These are phyloP conservation scores for Aschersonia sp. DNA, from an alignment of 2,329 filamentous ascomycete genomes.

Conservation along the genomic window DNA sequence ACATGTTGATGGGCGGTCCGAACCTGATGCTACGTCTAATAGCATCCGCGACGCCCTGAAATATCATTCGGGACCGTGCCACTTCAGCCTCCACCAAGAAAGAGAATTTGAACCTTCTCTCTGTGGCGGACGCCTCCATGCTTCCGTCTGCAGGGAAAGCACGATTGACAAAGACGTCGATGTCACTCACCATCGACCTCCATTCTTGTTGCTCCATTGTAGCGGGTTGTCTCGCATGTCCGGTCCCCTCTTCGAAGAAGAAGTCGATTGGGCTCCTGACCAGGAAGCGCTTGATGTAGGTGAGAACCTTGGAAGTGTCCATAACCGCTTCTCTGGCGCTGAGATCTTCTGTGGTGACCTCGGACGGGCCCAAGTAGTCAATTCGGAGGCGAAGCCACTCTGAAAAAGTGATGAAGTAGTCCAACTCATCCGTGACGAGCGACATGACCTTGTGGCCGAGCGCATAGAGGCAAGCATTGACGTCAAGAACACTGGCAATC, in stretches of 20 bases:
- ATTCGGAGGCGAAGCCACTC: slow-evolving; percentile 75
- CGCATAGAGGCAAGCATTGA: slow-evolving; percentile 60
- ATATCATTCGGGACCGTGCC: slow-evolving; percentile 43
- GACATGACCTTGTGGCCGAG: slow-evolving; percentile 60
- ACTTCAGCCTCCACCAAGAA: slow-evolving; percentile 9
- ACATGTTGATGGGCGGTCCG: slow-evolving; percentile 36
- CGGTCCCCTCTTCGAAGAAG: slow-evolving; percentile 38
- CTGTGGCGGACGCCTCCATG: slow-evolving; percentile 9
- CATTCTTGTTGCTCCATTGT: no score
- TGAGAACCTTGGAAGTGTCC: slow-evolving; percentile 56
- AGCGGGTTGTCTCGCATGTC: slow-evolving; percentile 18
- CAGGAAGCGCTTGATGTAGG: slow-evolving; percentile 63
- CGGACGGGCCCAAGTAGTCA: slow-evolving; percentile 55
- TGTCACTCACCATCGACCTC: no score
- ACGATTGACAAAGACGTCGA: no score
- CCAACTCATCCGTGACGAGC: slow-evolving; percentile 60
- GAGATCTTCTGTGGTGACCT: slow-evolving; percentile 50
- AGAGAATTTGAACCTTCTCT: slow-evolving; percentile 29
- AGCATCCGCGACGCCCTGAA: slow-evolving; percentile 53
- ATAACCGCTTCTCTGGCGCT: slow-evolving; percentile 65
- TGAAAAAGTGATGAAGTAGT: slow-evolving; percentile 65
- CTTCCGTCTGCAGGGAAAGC: no score
- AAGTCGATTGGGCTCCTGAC: slow-evolving; percentile 47
- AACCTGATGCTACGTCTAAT: slow-evolving; percentile 56
- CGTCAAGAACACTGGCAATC: slow-evolving; percentile 52